phyloP scores from a whole-genome alignment of 768 basidiomycete species.

The Collybia nuda region DNA sequence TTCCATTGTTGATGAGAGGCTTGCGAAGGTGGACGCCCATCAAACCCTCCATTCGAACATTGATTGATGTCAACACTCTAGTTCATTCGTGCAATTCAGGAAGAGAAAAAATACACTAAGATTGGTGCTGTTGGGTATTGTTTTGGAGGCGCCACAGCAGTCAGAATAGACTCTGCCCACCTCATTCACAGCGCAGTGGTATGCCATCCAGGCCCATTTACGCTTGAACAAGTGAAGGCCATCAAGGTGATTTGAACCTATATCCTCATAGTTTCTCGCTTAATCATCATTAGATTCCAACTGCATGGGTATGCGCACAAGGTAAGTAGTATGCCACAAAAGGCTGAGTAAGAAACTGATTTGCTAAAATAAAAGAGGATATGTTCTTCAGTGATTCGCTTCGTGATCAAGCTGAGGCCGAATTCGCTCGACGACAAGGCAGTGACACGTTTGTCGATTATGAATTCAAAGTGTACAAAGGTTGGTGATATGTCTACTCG shows the following conservation, averaged over 20 bases:
- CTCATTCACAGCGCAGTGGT: slow-evolving; percentile 38
- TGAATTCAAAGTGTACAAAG: slow-evolving; percentile 45
- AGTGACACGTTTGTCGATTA: slow-evolving; percentile 38
- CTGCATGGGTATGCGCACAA: slow-evolving; percentile 41
- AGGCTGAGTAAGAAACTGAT: neutral
- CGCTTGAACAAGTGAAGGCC: slow-evolving; percentile 30
- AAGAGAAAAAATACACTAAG: slow-evolving; percentile 39
- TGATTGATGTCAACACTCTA: slow-evolving; percentile 11
- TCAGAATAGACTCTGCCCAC: slow-evolving; percentile 35
- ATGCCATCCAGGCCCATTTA: slow-evolving; percentile 37
- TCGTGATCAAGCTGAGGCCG: slow-evolving; percentile 33
- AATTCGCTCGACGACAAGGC: slow-evolving; percentile 33
- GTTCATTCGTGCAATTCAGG: slow-evolving; percentile 36
- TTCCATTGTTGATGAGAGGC: slow-evolving; percentile 27
- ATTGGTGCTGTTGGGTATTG: slow-evolving; percentile 47
- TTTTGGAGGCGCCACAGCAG: slow-evolving; percentile 37
- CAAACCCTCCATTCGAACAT: neutral
- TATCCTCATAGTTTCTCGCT: slow-evolving; percentile 2
- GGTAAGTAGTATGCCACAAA: slow-evolving; percentile 19
- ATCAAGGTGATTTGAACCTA: slow-evolving; percentile 25
- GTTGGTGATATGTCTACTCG: slow-evolving; percentile 17
- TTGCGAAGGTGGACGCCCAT: slow-evolving; percentile 25
- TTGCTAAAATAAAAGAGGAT: slow-evolving; percentile 29
- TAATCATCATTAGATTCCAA: slow-evolving; percentile 20
- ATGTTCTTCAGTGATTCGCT: slow-evolving; percentile 27